Evolutionary conservation across 139 green algal species (phyloP).

Genomic region (Haematococcus lacustris): DNA sequence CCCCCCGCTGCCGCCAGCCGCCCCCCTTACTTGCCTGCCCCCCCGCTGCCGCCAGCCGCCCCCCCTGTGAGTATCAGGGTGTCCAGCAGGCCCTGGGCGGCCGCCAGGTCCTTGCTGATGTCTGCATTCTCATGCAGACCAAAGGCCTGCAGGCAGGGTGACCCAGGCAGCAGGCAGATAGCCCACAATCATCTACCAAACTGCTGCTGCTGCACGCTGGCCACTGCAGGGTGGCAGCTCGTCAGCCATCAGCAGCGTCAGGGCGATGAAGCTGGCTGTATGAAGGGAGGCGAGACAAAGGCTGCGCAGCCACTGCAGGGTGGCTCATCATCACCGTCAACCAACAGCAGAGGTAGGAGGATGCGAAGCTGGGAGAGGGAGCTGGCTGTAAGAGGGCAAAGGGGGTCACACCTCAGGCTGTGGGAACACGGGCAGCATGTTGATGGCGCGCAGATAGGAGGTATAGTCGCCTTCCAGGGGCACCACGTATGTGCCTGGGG

Average conservation of each 20-base stretch:
- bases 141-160: slow-evolving; percentile 37
- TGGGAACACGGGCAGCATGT: slow-evolving; percentile 44
- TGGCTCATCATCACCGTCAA: too few relatives aligned
- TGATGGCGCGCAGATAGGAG: slow-evolving; percentile 45
- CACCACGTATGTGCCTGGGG: slow-evolving; percentile 43
- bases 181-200: too few relatives aligned
- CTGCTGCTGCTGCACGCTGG: too few relatives aligned
- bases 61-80: slow-evolving; percentile 51
- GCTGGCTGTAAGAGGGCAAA: background rate
- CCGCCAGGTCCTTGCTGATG: slow-evolving; percentile 48
- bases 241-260: too few relatives aligned
- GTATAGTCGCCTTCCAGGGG: slow-evolving; percentile 35
- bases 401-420: slow-evolving; percentile 33
- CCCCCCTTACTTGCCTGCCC: slow-evolving; percentile 2
- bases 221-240: too few relatives aligned
- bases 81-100: slow-evolving; percentile 40
- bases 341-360: too few relatives aligned
- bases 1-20: too few relatives aligned
- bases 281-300: too few relatives aligned
- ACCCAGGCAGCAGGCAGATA: too few relatives aligned
- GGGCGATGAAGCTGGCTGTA: too few relatives aligned
- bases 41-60: slow-evolving; percentile 13
- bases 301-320: too few relatives aligned
- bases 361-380: background rate
- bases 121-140: slow-evolving; percentile 67